phyloP scores from a whole-genome alignment of 2,329 filamentous ascomycete species.

The Botrytis porri region DNA sequence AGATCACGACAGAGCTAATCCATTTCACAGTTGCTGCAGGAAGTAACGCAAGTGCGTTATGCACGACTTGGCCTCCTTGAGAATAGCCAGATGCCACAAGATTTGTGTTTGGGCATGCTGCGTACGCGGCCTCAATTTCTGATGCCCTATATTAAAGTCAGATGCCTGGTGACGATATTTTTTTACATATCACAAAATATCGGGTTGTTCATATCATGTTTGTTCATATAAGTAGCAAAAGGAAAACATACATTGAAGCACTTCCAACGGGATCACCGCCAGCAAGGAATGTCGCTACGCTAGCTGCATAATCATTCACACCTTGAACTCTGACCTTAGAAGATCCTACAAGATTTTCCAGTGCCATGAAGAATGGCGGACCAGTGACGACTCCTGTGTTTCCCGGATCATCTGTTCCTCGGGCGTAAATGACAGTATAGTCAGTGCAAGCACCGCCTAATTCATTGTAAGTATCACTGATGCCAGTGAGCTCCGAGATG shows the following conservation, averaged over 20 bases:
- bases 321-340: constrained; percentile 33
- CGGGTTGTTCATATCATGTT: neutral
- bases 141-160: constrained; percentile 26
- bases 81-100: constrained; percentile 44
- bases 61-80: constrained; percentile 47
- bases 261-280: constrained; percentile 32
- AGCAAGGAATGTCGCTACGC: constrained; percentile 29
- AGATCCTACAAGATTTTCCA: constrained; percentile 28
- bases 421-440: constrained; percentile 47
- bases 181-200: neutral
- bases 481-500: constrained; percentile 27
- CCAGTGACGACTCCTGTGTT: constrained; percentile 43
- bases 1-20: constrained; percentile 44
- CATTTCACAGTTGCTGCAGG: constrained; percentile 31
- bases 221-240: neutral
- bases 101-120: constrained; percentile 41
- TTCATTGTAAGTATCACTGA: constrained; percentile 33
- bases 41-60: constrained; percentile 41
- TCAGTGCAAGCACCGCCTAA: constrained; percentile 28
- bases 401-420: constrained; percentile 48
- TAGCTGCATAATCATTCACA: constrained; percentile 38
- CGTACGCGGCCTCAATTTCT: constrained; percentile 38
- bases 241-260: constrained; percentile 30
- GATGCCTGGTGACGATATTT: neutral
- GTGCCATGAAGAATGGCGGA: constrained; percentile 36